These are phyloP conservation scores for Warburgia ugandensis DNA, from an alignment of 164 flowering plant species.

Conservation along the genomic window DNA sequence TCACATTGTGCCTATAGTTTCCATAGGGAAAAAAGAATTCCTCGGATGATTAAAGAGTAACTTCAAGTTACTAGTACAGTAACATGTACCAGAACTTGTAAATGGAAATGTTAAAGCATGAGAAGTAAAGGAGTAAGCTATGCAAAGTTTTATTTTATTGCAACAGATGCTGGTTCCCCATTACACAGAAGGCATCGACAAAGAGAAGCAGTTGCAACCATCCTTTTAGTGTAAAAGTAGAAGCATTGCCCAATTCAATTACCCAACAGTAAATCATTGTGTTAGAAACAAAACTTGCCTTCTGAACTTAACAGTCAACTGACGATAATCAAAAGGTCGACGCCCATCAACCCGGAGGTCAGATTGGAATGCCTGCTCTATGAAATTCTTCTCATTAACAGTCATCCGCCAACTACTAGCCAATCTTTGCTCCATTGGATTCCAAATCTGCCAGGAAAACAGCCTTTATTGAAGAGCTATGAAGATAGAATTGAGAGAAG, in stretches of 20 bases:
- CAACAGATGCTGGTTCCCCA: too few species aligned
- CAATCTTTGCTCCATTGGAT: slow-evolving; percentile 68
- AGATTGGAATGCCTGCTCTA: slow-evolving; percentile 62
- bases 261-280: not conserved
- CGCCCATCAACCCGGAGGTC: slow-evolving; percentile 85
- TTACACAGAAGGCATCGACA: too few species aligned
- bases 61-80: too few species aligned
- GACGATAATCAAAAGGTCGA: slow-evolving; percentile 66
- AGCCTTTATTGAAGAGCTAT: too few species aligned
- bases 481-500: too few species aligned
- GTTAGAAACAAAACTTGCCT: slow-evolving; percentile 31
- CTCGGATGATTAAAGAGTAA: too few species aligned
- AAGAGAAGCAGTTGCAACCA: not conserved
- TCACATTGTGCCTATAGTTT: too few species aligned
- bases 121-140: too few species aligned
- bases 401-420: slow-evolving; percentile 67
- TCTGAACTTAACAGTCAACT: slow-evolving; percentile 60
- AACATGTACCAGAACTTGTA: too few species aligned
- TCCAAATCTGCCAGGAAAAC: not conserved
- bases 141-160: too few species aligned
- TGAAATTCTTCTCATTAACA: slow-evolving; percentile 80
- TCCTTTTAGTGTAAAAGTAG: not conserved
- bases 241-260: not conserved
- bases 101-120: too few species aligned
- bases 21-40: too few species aligned